Conservation (phyloP, 495 filamentous ascomycete genomes). For the Tuber magnatum region DNA sequence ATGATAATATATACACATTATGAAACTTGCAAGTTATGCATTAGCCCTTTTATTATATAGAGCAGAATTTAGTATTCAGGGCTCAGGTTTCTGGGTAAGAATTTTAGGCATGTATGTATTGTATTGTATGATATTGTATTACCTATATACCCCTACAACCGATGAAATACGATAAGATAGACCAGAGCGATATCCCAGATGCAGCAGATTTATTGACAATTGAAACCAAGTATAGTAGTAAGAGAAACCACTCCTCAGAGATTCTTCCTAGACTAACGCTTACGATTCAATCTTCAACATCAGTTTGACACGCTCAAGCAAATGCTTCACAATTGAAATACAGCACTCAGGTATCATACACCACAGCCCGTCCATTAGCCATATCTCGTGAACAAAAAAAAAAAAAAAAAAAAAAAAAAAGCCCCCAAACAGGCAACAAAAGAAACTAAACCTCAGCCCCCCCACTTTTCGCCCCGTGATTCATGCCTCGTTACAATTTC, state of each 20-base stretch:
- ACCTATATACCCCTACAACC: too few relatives aligned
- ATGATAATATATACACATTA: too few relatives aligned
- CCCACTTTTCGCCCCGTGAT: background rate
- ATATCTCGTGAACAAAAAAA: background rate
- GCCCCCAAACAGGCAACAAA: slow-evolving; percentile 12
- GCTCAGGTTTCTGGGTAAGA: too few relatives aligned
- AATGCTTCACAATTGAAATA: background rate
- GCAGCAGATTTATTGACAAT: background rate
- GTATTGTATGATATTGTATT: too few relatives aligned
- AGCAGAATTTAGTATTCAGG: too few relatives aligned
- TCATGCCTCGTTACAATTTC: background rate
- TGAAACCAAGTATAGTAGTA: background rate
- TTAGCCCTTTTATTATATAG: too few relatives aligned
- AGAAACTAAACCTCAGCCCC: slow-evolving; percentile 7
- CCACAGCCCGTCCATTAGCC: background rate
- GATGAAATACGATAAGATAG: background rate
- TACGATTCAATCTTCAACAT: background rate
- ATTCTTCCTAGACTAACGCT: background rate
- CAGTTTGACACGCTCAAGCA: background rate
- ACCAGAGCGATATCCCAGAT: background rate
- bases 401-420: too few relatives aligned
- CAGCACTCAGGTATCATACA: background rate
- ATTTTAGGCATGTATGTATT: too few relatives aligned
- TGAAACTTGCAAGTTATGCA: too few relatives aligned
- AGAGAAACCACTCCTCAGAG: background rate